Evolutionary conservation across 768 basidiomycete genomes (phyloP), one percentile per base, ranked within the genome.

Genomic region (Chalciporus piperatus): DNA sequence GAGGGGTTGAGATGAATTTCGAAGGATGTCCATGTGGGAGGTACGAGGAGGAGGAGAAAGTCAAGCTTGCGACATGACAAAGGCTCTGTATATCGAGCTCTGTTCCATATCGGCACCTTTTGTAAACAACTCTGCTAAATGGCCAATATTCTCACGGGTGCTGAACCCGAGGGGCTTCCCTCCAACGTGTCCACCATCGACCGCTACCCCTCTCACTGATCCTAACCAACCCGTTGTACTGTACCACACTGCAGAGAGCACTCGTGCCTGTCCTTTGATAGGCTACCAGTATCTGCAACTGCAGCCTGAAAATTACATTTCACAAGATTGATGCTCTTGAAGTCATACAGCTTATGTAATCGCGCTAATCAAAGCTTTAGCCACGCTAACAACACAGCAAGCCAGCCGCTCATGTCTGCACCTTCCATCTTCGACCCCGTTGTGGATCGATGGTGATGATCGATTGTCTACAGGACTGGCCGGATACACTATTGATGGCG

Each of bases 81-180:
- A 69, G 67, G 69, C 67, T 59, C 62, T 63, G 67, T 69, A 69
- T 70, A 69, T 69, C 64, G 69, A 65, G 67, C 65, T 66, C 67
- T 65, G 63, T 69, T 67, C 67, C 65, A 67, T 69, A 69, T 70
- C 69, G 65, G 67, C 67, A 68, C 57, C 60, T 69, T 66, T 68
- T 70, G 68, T 64, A 62, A 56, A 55, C 66, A 59, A 55, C 58
- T 61, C 58, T 64, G 59, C 56, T 60, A 66, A 70, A 33, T 41
- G 55, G 52, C 35, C 52, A 32, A 57, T 46, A 47, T 70, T 69
- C 67, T 59, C 67, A 69, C 67, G 57, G 46, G 32, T 51, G 57
- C 39, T 52, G 41, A 52, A 37, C 51, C 28, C 25, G 30, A 32
- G 30, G 30, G 30, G 30, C 27, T 22, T 30, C 6, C 14, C 22